phyloP scores from a whole-genome alignment of 495 filamentous ascomycete genomes.

The Pyronema domesticum region DNA sequence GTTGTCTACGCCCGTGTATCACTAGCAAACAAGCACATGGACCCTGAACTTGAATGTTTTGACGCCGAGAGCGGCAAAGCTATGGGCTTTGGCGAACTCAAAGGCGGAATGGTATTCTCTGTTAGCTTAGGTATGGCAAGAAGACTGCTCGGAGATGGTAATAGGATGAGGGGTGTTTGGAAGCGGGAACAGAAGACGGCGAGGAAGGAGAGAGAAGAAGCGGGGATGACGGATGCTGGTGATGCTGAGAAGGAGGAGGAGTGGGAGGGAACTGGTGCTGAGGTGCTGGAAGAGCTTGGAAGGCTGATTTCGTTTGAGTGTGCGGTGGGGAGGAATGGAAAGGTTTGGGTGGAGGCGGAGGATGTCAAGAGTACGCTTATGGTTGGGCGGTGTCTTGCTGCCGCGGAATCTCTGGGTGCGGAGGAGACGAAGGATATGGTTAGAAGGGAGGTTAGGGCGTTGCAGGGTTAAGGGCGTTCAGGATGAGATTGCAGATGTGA shows the following conservation, averaged over 20 bases:
- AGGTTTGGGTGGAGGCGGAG: conserved; percentile 71
- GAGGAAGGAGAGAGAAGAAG: conserved; percentile 43
- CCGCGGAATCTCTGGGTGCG: conserved; percentile 48
- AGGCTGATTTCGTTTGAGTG: conserved; percentile 70
- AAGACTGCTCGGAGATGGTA: conserved; percentile 37
- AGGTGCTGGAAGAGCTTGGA: conserved; percentile 72
- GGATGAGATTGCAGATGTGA: too few species aligned
- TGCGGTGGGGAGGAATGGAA: conserved; percentile 85
- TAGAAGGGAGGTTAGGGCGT: conserved; percentile 35
- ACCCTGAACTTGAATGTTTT: conserved; percentile 79
- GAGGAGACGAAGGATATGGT: conserved; percentile 70
- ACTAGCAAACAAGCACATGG: conserved; percentile 58
- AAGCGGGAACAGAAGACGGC: conserved; percentile 32
- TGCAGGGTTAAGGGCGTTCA: too few species aligned
- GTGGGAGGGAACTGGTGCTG: conserved; percentile 41
- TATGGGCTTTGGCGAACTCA: conserved; percentile 72
- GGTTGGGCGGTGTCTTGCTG: conserved; percentile 62
- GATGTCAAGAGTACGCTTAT: conserved; percentile 48
- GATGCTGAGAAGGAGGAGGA: conserved; percentile 27
- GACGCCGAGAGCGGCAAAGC: conserved; percentile 70
- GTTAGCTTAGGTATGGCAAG: conserved; percentile 66
- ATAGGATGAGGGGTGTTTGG: conserved; percentile 26
- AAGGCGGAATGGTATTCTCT: conserved; percentile 72
- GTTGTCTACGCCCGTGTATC: conserved; percentile 74
- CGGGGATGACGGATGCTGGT: conserved; percentile 31